Percentiles rank a stretch among this genome's conserved stretches.
Evolutionary conservation across 2,329 filamentous ascomycete genomes (phyloP).

Genomic region (Talaromyces sp.): DNA sequence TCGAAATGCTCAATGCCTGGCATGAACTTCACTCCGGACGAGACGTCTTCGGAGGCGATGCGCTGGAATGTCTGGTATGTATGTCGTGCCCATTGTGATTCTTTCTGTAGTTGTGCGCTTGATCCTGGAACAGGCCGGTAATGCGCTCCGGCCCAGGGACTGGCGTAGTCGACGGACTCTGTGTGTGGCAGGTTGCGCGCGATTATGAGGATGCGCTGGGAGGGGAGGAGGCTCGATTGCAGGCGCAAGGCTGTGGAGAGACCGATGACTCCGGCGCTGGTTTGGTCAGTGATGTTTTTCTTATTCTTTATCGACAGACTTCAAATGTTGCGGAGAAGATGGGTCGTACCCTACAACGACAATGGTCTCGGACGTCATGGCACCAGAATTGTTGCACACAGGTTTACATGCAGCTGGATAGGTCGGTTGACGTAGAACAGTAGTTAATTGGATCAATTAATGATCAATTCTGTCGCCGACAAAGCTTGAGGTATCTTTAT

Average conservation of each 20-base stretch:
- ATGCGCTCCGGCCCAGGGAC: conserved; percentile 45
- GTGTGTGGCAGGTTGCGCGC: conserved; percentile 17
- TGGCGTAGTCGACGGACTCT: conserved; percentile 41
- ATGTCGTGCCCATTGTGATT: conserved; percentile 33
- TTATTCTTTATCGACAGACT: background rate
- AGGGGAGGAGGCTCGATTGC: conserved; percentile 22
- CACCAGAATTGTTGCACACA: background rate
- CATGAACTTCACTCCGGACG: conserved; percentile 33
- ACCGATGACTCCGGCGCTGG: conserved; percentile 38
- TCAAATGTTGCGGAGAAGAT: background rate
- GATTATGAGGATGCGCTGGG: conserved; percentile 31
- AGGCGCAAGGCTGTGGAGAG: conserved; percentile 33
- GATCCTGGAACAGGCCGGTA: conserved; percentile 42
- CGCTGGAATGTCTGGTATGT: conserved; percentile 37
- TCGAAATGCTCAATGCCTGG: conserved; percentile 42
- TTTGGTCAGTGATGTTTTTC: background rate
- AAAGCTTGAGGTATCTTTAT: background rate
- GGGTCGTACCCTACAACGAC: background rate
- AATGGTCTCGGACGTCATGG: background rate
- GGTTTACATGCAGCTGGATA: background rate
- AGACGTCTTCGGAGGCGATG: conserved; percentile 29
- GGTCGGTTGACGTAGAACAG: background rate
- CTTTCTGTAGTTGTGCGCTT: conserved; percentile 29
- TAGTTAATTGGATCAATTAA: background rate
- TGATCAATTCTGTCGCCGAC: background rate